Evolutionary conservation across 208 protist genomes (phyloP), one percentile per base, ranked within the genome.

Genomic region (Trypanosoma boissoni): DNA sequence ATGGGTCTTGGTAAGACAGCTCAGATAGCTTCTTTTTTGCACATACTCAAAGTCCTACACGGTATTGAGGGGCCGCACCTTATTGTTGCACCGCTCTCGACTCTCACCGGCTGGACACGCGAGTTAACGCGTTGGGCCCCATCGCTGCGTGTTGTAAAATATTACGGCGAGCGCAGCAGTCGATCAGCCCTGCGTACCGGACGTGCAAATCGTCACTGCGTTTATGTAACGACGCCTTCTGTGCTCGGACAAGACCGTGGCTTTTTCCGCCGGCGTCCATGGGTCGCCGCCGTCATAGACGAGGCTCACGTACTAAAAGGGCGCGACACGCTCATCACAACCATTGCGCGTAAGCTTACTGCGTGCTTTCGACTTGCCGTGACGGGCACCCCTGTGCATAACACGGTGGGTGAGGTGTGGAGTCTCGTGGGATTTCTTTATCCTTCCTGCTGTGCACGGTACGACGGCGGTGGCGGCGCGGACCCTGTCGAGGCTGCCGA

Each of bases 1-100:
- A 99, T 99, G 97, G 97, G 97, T 27, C 88, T 99, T 0, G 97
- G 98, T 26, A 99, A 99, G 79, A 99, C 98, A n/a, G 88, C 98
- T 21, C 97, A 99, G 75, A 85, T 91, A 28, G 76, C 97, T 26
- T 73, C 89, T 32, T 96, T 98, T 55, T 64, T 98, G 20, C 80
- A 96, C 42, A 62, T 76, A 7, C 72, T 98, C 5, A 68, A 83
- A 49, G 52, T 53, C 36, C 63, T 86, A 16, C 75, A 92, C 68
- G 21, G 28, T 20, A 82, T 92, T 29, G 66, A 76, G 27, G 98
- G 98, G 0, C 98, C 98, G 4, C 98, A 98, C 68, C 59, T 99
- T 7, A 85, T 99, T 18, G 72, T 99, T 16, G 91, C 81, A 0
- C 98, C 98, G 4, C 83, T 99, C 1, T 96, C 94, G 7, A 99